Evolutionary conservation across 1,284 basidiomycete species (phyloP).

Genomic region (Heterobasidion annosum): DNA sequence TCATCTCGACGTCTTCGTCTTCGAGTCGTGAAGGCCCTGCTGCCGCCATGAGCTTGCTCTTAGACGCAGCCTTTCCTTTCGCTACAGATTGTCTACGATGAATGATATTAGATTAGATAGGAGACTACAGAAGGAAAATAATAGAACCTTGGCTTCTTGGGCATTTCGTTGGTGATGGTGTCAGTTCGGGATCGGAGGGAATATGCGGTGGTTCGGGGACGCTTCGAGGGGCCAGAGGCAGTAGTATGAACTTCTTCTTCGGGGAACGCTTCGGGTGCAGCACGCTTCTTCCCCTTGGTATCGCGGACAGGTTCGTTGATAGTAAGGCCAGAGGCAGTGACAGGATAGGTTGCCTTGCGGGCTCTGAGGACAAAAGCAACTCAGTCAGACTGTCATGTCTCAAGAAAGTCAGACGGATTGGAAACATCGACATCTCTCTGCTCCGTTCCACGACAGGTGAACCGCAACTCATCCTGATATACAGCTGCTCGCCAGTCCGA

Average conservation of each 20-base stretch:
- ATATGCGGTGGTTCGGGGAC: constrained; percentile 45
- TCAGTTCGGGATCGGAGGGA: constrained; percentile 56
- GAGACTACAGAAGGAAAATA: constrained; percentile 8
- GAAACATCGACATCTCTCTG: too few species aligned
- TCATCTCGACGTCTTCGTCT: constrained; percentile 71
- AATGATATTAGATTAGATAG: constrained; percentile 3
- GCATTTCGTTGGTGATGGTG: constrained; percentile 47
- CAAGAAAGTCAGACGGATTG: not conserved
- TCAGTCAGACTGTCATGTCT: not conserved
- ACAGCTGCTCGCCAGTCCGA: too few species aligned
- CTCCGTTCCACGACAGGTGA: too few species aligned
- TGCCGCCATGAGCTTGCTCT: constrained; percentile 47
- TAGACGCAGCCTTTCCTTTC: constrained; percentile 57
- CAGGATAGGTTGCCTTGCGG: constrained; percentile 44
- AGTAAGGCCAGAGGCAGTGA: constrained; percentile 35
- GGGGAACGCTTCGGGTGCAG: constrained; percentile 54
- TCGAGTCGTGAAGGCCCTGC: constrained; percentile 51
- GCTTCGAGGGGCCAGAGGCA: constrained; percentile 37
- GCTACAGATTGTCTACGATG: constrained; percentile 20
- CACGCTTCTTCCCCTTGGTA: constrained; percentile 80
- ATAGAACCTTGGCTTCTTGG: constrained; percentile 59
- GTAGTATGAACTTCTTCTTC: constrained; percentile 51
- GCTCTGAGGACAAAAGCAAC: constrained; percentile 29
- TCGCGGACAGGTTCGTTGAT: constrained; percentile 71
- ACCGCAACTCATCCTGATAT: too few species aligned